phyloP scores from a whole-genome alignment of 2,329 filamentous ascomycete species.

The Venturia oleaginea region DNA sequence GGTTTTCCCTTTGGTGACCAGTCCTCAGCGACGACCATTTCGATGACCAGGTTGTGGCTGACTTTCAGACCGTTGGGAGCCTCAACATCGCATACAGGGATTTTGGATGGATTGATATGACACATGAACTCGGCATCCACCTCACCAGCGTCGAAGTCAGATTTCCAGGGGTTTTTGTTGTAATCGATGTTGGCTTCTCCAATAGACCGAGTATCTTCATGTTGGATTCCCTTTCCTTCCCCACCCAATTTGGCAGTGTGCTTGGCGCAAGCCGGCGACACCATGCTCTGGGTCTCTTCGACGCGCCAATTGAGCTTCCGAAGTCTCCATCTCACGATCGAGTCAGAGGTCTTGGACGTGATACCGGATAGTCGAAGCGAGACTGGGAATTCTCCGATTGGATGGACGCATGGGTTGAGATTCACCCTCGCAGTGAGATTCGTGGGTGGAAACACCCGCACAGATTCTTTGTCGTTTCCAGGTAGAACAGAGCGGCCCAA shows the following conservation, averaged over 20 bases:
- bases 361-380: constrained; percentile 80
- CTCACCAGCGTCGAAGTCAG: constrained; percentile 55
- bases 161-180: constrained; percentile 87
- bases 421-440: constrained; percentile 82
- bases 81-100: constrained; percentile 70
- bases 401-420: constrained; percentile 75
- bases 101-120: constrained; percentile 49
- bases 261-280: constrained; percentile 70
- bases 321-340: constrained; percentile 67
- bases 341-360: constrained; percentile 51
- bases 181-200: constrained; percentile 72
- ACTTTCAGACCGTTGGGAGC: constrained; percentile 67
- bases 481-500: constrained; percentile 74
- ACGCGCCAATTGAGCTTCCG: constrained; percentile 90
- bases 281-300: constrained; percentile 73
- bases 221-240: constrained; percentile 59
- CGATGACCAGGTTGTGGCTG: constrained; percentile 76
- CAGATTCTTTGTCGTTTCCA: constrained; percentile 74
- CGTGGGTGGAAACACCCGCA: constrained; percentile 92
- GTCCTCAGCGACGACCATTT: constrained; percentile 91
- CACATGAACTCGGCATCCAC: constrained; percentile 75
- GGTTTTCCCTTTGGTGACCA: constrained; percentile 62
- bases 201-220: constrained; percentile 67
- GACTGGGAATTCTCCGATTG: constrained; percentile 72
- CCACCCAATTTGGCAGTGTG: constrained; percentile 60